Conservation (phyloP, 345 rosid genomes). For the Punica granatum region DNA sequence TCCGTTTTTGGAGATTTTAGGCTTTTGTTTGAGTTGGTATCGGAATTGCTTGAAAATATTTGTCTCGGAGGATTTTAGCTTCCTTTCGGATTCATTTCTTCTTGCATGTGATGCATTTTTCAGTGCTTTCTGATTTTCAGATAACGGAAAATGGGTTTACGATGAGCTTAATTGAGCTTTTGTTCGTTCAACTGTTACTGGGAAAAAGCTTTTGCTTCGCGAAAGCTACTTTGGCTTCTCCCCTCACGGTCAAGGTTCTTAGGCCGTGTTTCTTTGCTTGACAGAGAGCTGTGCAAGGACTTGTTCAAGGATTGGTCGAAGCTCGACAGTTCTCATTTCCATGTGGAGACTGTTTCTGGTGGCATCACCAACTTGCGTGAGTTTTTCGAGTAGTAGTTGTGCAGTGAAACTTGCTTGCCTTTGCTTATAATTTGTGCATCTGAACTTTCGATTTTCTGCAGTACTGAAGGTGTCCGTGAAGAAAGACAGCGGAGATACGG, state of each 20-base stretch:
- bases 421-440: not conserved
- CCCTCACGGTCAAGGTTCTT: not conserved
- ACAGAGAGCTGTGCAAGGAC: slow-evolving; percentile 76
- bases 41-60: not conserved
- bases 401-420: not conserved
- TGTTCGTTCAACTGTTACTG: not conserved
- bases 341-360: slow-evolving; percentile 71
- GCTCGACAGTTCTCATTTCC: slow-evolving; percentile 55
- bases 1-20: not conserved
- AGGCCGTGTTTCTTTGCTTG: slow-evolving; percentile 9
- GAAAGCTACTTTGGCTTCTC: not conserved
- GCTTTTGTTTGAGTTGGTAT: not conserved
- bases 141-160: not conserved
- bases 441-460: slow-evolving; percentile 21
- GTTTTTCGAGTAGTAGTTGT: slow-evolving; percentile 11
- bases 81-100: not conserved
- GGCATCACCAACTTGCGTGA: slow-evolving; percentile 93
- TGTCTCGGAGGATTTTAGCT: not conserved
- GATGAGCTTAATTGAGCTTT: not conserved
- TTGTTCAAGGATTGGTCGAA: slow-evolving; percentile 72
- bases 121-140: not conserved
- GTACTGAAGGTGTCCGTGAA: slow-evolving; percentile 81
- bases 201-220: not conserved
- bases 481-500: slow-evolving; percentile 46
- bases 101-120: not conserved